These are phyloP conservation scores for Ophiocordyceps sinensis DNA, from an alignment of 2,329 filamentous ascomycete genomes.

Conservation along the genomic window DNA sequence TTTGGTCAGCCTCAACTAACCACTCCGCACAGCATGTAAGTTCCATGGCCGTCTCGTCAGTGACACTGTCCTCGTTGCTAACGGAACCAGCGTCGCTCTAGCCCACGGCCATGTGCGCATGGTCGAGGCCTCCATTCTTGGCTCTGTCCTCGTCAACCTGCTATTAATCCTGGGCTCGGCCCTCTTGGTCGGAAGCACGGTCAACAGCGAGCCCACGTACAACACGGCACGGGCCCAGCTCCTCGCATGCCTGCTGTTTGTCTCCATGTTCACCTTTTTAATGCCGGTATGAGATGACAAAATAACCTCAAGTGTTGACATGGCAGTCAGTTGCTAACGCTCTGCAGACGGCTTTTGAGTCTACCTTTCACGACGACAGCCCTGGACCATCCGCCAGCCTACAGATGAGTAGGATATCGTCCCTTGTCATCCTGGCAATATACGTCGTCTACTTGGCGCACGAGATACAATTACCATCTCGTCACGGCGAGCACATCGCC, in stretches of 20 bases:
- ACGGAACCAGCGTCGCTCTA: conserved; percentile 30
- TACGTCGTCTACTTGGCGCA: conserved; percentile 64
- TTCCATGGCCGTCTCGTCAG: neutral
- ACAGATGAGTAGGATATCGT: conserved; percentile 63
- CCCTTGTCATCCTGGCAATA: conserved; percentile 57
- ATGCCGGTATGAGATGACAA: conserved; percentile 14
- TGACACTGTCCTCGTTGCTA: too few species aligned
- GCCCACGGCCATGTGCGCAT: conserved; percentile 52
- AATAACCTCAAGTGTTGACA: neutral
- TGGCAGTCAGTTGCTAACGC: neutral
- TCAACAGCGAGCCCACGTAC: conserved; percentile 46
- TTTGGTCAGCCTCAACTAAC: neutral
- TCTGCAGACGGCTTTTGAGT: conserved; percentile 24
- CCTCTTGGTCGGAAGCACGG: conserved; percentile 54
- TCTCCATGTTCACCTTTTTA: conserved; percentile 23
- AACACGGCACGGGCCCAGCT: conserved; percentile 19
- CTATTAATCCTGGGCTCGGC: conserved; percentile 64
- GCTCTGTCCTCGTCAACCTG: conserved; percentile 65
- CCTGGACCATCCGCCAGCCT: conserved; percentile 49
- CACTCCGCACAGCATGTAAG: conserved; percentile 16
- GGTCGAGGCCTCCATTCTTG: conserved; percentile 62
- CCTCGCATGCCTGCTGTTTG: conserved; percentile 19
- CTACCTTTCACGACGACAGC: conserved; percentile 37
- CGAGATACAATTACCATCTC: conserved; percentile 49
- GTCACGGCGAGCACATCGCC: neutral